phyloP scores from a whole-genome alignment of 2,329 filamentous ascomycete genomes.

The Sporothrix inflata region DNA sequence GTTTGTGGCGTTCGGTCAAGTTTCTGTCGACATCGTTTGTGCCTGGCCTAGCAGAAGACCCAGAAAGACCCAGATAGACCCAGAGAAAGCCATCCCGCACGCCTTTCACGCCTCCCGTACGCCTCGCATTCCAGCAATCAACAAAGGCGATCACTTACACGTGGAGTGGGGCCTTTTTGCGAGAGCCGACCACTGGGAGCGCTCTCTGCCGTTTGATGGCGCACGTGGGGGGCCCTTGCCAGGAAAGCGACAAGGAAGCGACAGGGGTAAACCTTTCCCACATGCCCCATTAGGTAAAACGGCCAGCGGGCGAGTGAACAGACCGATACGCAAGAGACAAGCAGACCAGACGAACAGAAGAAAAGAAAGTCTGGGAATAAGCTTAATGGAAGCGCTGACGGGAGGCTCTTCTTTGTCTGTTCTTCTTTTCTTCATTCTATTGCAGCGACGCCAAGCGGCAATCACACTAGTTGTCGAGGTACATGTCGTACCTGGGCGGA shows the following conservation, averaged over 20 bases:
- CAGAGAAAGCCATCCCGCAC: background rate
- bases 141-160: constrained; percentile 16
- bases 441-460: too few species aligned
- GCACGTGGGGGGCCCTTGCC: background rate
- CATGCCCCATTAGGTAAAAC: constrained; percentile 3
- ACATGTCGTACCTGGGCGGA: too few species aligned
- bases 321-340: constrained; percentile 1
- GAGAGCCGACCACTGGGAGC: background rate
- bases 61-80: background rate
- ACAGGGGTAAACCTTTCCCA: constrained; percentile 18
- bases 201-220: background rate
- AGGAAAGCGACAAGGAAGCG: background rate
- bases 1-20: constrained; percentile 22
- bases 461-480: too few species aligned
- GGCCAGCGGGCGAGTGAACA: background rate
- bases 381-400: background rate
- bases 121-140: constrained; percentile 7
- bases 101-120: background rate
- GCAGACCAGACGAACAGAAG: background rate
- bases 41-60: background rate
- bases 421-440: too few species aligned
- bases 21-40: background rate
- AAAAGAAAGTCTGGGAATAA: constrained; percentile 2
- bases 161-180: constrained; percentile 8
- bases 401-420: background rate